A percentile compares a stretch with the other conserved stretches of the same genome.
phyloP scores from a whole-genome alignment of 2,329 filamentous ascomycete species.

The Cercospora berteroae region DNA sequence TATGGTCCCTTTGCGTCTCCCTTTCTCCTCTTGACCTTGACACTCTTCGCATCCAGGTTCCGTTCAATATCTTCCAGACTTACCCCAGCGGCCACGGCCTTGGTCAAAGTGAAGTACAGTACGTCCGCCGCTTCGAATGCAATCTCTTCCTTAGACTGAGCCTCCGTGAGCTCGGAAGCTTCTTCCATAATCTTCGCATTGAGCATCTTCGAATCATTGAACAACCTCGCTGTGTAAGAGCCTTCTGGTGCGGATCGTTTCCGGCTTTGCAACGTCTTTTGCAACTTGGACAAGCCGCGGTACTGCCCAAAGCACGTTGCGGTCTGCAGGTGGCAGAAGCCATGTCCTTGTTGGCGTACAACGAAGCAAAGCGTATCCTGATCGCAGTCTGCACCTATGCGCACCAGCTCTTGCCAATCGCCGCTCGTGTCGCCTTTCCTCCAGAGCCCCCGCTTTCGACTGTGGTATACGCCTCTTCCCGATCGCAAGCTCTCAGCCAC shows the following conservation, averaged over 20 bases:
- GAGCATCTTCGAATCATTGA: slow-evolving; percentile 85
- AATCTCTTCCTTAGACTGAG: slow-evolving; percentile 75
- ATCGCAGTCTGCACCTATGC: slow-evolving; percentile 86
- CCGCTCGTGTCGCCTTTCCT: slow-evolving; percentile 94
- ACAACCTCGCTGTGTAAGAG: slow-evolving; percentile 90
- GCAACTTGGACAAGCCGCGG: slow-evolving; percentile 74
- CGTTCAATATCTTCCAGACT: slow-evolving; percentile 84
- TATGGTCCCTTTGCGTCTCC: slow-evolving; percentile 94
- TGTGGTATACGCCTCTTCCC: slow-evolving; percentile 86
- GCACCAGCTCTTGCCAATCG: slow-evolving; percentile 85
- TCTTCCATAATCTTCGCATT: slow-evolving; percentile 98
- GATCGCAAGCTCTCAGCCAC: slow-evolving; percentile 82
- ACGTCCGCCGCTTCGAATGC: slow-evolving; percentile 94
- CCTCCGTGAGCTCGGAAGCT: slow-evolving; percentile 89
- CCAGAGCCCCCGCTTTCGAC: slow-evolving; percentile 92
- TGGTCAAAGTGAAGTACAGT: slow-evolving; percentile 92
- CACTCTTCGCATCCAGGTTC: slow-evolving; percentile 88
- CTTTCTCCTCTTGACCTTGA: slow-evolving; percentile 89
- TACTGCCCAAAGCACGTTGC: slow-evolving; percentile 89
- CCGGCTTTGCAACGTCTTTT: slow-evolving; percentile 79
- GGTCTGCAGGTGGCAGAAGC: slow-evolving; percentile 92
- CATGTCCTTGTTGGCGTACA: slow-evolving; percentile 80
- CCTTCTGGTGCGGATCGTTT: slow-evolving; percentile 80
- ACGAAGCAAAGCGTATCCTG: slow-evolving; percentile 87
- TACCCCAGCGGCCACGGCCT: slow-evolving; percentile 81